Evolutionary conservation across 2,329 filamentous ascomycete genomes (phyloP).

Genomic region (Seiridium unicorne): DNA sequence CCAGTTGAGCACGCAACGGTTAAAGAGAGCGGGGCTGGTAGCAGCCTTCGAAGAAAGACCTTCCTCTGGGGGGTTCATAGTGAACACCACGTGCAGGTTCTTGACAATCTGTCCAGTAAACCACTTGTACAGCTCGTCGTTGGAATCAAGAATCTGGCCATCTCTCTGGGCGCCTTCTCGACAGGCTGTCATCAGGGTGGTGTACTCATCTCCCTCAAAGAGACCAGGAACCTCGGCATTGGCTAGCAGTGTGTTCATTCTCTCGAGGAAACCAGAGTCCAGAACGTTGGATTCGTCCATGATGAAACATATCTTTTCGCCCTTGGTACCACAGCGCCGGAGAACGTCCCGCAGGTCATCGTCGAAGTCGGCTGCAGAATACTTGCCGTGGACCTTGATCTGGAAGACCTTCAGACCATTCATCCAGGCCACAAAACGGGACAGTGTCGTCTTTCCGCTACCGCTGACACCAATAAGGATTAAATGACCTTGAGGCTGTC

Average conservation of each 20-base stretch:
- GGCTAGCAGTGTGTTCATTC: conserved; percentile 98
- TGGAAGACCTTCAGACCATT: conserved; percentile 98
- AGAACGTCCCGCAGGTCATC: conserved; percentile 94
- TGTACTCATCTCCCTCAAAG: conserved; percentile 98
- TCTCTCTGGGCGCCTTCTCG: conserved; percentile 97
- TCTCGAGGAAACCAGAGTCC: conserved; percentile 96
- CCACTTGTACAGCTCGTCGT: conserved; percentile 99
- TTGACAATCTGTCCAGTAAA: conserved; percentile 99
- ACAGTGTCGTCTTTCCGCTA: conserved; percentile 96
- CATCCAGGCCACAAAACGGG: conserved; percentile 99
- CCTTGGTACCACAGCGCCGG: conserved; percentile 91
- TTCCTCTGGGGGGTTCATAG: conserved; percentile 98
- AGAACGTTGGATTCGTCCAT: conserved; percentile 99
- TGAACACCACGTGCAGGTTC: conserved; percentile 98
- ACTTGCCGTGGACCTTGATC: conserved; percentile 99
- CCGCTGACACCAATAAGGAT: conserved; percentile 98
- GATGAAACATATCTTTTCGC: conserved; percentile 99
- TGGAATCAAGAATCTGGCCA: conserved; percentile 90
- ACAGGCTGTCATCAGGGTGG: conserved; percentile 98
- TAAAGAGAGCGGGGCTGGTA: conserved; percentile 97
- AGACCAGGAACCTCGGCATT: conserved; percentile 99
- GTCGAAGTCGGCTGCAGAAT: conserved; percentile 97
- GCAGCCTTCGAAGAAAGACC: conserved; percentile 94
- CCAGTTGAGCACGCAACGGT: conserved; percentile 99
- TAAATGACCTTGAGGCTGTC: conserved; percentile 95